phyloP scores from a whole-genome alignment of 331 rosid genomes.

The Spiraea crenata region DNA sequence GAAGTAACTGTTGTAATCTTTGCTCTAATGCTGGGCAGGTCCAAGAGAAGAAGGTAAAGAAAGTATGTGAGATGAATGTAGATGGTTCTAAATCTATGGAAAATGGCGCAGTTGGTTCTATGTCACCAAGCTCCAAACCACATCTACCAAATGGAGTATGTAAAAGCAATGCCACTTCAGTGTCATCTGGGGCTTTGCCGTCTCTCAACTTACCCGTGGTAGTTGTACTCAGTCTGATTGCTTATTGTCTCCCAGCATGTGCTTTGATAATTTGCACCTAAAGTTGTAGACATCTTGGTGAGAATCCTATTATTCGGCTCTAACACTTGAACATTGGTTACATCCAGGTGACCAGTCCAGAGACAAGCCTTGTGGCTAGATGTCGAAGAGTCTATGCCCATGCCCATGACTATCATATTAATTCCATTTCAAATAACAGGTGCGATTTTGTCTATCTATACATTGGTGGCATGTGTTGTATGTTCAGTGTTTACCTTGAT shows the following conservation, averaged over 20 bases:
- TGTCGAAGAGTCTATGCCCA: conserved; percentile 70
- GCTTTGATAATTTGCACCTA: background rate
- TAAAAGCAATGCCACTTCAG: conserved; percentile 36
- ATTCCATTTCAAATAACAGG: conserved; percentile 80
- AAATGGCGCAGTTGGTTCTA: conserved; percentile 46
- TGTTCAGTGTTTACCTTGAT: conserved; percentile 5
- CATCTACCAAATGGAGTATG: conserved; percentile 51
- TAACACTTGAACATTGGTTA: conserved; percentile 16
- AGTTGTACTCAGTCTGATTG: conserved; percentile 39
- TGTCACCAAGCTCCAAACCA: conserved; percentile 32
- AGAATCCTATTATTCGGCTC: conserved; percentile 12
- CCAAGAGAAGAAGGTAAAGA: conserved; percentile 71
- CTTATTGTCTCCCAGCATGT: conserved; percentile 16
- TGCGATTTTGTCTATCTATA: conserved; percentile 13
- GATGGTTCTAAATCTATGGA: conserved; percentile 42
- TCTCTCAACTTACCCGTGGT: conserved; percentile 59
- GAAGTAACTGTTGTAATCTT: conserved; percentile 12
- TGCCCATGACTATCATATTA: conserved; percentile 82
- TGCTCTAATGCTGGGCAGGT: conserved; percentile 39
- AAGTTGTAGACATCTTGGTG: background rate
- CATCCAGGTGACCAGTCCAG: conserved; percentile 56
- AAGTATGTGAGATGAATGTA: conserved; percentile 57
- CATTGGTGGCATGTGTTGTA: background rate
- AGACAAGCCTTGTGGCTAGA: conserved; percentile 59
- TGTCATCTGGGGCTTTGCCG: conserved; percentile 34